These are phyloP conservation scores for Cantharellus anzutake DNA, from an alignment of 768 basidiomycete genomes.

Conservation along the genomic window DNA sequence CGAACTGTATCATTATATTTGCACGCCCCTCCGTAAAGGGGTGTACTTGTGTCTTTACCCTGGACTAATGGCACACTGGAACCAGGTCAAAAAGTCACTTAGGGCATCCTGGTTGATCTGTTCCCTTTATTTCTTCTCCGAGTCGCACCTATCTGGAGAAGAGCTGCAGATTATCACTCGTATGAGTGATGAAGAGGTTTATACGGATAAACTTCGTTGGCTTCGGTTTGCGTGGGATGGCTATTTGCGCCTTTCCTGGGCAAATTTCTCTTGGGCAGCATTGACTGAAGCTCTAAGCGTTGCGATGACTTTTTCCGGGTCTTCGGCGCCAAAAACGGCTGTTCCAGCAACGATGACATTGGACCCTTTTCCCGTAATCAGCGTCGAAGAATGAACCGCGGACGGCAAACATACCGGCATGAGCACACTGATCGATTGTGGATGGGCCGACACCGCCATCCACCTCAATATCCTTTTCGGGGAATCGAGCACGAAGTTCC, in stretches of 20 bases:
- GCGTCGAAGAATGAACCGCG: not conserved
- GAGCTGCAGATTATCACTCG: not conserved
- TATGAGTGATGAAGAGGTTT: no score
- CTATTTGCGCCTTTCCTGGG: not conserved
- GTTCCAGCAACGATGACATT: slow-evolving; percentile 98
- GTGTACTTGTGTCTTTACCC: no score
- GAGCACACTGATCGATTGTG: slow-evolving; percentile 71
- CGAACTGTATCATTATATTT: no score
- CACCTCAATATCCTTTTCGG: slow-evolving; percentile 90
- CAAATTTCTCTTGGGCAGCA: slow-evolving; percentile 20
- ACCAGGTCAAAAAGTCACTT: no score
- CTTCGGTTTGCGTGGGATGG: no score
- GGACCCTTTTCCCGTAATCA: slow-evolving; percentile 39
- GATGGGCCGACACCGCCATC: slow-evolving; percentile 94
- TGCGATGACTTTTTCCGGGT: slow-evolving; percentile 61
- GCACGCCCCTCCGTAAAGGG: no score
- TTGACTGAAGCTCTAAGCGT: slow-evolving; percentile 51
- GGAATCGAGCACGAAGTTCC: slow-evolving; percentile 78
- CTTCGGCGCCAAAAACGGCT: slow-evolving; percentile 71
- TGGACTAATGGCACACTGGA: no score
- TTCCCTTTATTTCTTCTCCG: not conserved
- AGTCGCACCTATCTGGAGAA: not conserved
- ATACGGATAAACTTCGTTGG: no score
- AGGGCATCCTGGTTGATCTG: not conserved
- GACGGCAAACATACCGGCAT: slow-evolving; percentile 43